phyloP scores from a whole-genome alignment of 495 filamentous ascomycete genomes.

The Achaetomiella virescens region DNA sequence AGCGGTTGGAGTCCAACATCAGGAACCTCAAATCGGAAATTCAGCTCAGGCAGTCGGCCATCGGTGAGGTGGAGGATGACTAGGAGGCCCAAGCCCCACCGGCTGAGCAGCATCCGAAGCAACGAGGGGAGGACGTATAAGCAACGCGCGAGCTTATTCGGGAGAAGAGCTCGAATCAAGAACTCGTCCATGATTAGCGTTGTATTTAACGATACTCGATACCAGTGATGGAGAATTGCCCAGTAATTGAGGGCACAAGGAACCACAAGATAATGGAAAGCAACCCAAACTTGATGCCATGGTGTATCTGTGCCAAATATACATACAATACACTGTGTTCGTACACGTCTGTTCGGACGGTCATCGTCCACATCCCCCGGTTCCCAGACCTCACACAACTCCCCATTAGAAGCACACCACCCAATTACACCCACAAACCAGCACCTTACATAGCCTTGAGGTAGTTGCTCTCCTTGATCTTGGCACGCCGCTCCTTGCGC shows the following conservation, averaged over 20 bases:
- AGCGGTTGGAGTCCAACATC: constrained; percentile 48
- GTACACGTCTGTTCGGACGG: background rate
- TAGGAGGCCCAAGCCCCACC: background rate
- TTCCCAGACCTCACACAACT: background rate
- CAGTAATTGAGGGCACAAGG: too few relatives aligned
- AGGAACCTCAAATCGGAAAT: constrained; percentile 50
- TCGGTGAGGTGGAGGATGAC: constrained; percentile 44
- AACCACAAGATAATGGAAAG: background rate
- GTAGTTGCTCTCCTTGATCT: constrained; percentile 92
- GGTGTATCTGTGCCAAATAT: constrained; percentile 2
- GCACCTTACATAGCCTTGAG: constrained; percentile 64
- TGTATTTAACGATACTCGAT: too few relatives aligned
- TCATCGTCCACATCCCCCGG: background rate
- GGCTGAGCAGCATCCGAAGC: background rate
- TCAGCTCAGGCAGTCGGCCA: constrained; percentile 49
- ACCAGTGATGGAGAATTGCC: too few relatives aligned
- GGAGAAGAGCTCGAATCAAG: too few relatives aligned
- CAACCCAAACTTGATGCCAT: background rate
- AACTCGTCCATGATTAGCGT: too few relatives aligned
- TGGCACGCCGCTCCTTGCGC: constrained; percentile 64
- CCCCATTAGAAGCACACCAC: background rate
- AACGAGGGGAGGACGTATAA: too few relatives aligned
- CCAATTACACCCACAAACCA: background rate
- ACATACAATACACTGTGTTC: constrained; percentile 17
- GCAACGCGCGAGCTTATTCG: too few relatives aligned